These are phyloP conservation scores for Melastoma malabathricum DNA, from an alignment of 345 rosid genomes.

Conservation along the genomic window DNA sequence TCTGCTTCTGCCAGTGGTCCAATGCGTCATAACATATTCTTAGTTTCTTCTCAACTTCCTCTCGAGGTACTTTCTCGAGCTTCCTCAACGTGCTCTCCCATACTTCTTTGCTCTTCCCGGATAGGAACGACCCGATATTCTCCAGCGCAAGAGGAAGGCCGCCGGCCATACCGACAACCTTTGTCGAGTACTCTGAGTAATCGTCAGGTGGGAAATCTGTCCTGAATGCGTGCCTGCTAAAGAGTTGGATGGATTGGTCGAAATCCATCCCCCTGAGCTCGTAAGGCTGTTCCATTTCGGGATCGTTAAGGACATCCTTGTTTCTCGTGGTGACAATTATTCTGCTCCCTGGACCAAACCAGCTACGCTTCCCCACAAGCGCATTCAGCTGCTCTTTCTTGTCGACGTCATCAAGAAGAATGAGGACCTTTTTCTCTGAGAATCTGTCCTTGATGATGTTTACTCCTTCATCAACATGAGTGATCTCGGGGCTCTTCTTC, in stretches of 20 bases:
- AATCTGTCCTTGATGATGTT: slow-evolving; percentile 13
- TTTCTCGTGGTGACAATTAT: slow-evolving; percentile 13
- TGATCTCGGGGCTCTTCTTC: slow-evolving; percentile 12
- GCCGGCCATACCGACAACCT: slow-evolving; percentile 10
- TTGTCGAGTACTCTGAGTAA: slow-evolving; percentile 8
- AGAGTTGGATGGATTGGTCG: slow-evolving; percentile 12
- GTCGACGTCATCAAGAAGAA: slow-evolving; percentile 15
- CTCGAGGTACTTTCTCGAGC: slow-evolving; percentile 10
- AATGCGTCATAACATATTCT: slow-evolving; percentile 13
- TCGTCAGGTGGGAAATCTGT: slow-evolving; percentile 10
- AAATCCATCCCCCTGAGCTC: slow-evolving; percentile 8
- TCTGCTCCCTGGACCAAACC: slow-evolving; percentile 16
- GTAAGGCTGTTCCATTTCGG: slow-evolving; percentile 11
- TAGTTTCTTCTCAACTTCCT: slow-evolving; percentile 11
- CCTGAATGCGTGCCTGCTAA: slow-evolving; percentile 13
- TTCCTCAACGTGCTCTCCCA: slow-evolving; percentile 14
- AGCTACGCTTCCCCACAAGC: slow-evolving; percentile 6
- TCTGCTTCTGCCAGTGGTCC: slow-evolving; percentile 16
- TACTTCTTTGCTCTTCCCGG: slow-evolving; percentile 7
- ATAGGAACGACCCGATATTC: slow-evolving; percentile 12
- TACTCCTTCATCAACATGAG: slow-evolving; percentile 12
- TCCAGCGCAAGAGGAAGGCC: slow-evolving; percentile 15
- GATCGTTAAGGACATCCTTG: slow-evolving; percentile 8
- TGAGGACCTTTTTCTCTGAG: slow-evolving; percentile 10
- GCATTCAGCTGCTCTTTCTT: slow-evolving; percentile 9